Base-by-base conservation (phyloP, 75 land plant species). In the Cupressus sempervirens region DNA sequence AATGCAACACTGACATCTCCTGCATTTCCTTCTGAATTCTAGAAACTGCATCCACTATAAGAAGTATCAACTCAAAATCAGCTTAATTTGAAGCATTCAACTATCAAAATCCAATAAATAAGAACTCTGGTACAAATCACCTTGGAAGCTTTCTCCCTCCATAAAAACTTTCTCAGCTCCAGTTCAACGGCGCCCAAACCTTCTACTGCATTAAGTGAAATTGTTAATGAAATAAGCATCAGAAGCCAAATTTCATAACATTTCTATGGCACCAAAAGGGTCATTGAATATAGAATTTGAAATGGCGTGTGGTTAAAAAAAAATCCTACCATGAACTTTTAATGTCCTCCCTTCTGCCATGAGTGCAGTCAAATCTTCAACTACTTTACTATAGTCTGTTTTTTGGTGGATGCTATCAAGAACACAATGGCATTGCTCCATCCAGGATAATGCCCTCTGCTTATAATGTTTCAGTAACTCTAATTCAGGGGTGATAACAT, bases 141-240 rank as follows among this genome's bases (percentile, higher is more conserved):
- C 95, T 90, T 88, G 14, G 52, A 40, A 32, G 93, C 95, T 82
- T 88, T 91, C 67, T 88, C 89, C 83, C 91, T 87, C 90, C 92
- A 92, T 75, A 32, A 75, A 45, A 91, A 88, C 81, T 88, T 93
- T 83, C 83, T 87, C 81, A 93, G 84, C 86, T 93, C 95, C 38
- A 79, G 73, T 81, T 93, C 90, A 13, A 91, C 87, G 38, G 84
- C 43, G 50, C 84, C 85, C 75, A 92, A 58, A 34, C 91, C 91
- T 82, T 92, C 91, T 76, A 92, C 95, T 93, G 88, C 43, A 67
- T 73, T 67, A 43, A 74, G 43, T 16, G 3, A 32, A 26, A 16
- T 83, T 14, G 34, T 84, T 8, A 67, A 62, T 68, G 13, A 18
- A 82, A 23, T 54, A 84, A 75, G 38, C 65, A 46, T 26, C 36